Percentiles rank a stretch among this genome's conserved stretches.
Conservation (phyloP, 2,329 filamentous ascomycete genomes). For the Chrysosporium keratinophilum region DNA sequence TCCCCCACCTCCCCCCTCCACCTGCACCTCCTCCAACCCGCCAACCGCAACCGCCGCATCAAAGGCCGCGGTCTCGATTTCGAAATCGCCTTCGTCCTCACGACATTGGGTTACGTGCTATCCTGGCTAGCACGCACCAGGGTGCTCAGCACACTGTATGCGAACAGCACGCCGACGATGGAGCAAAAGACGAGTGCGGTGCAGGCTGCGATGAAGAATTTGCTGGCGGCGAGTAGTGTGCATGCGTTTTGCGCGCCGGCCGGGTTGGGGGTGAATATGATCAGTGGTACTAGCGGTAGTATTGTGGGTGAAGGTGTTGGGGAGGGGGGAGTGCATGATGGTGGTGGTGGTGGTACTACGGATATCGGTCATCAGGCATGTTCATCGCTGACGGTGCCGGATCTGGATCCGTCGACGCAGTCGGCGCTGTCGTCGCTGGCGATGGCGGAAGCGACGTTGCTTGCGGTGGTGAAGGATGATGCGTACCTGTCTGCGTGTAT, state of each 20-base stretch:
- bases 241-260: conserved; percentile 57
- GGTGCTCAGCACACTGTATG: conserved; percentile 60
- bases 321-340: no score
- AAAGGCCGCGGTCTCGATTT: conserved; percentile 66
- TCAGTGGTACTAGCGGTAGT: no score
- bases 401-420: conserved; percentile 40
- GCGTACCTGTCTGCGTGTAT: conserved; percentile 76
- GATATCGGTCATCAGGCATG: conserved; percentile 14
- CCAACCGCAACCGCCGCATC: conserved; percentile 44
- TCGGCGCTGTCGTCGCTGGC: conserved; percentile 47
- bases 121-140: conserved; percentile 60
- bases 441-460: conserved; percentile 76
- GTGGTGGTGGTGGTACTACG: conserved; percentile 2
- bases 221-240: conserved; percentile 68
- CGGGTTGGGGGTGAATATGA: background rate
- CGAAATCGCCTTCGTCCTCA: conserved; percentile 70
- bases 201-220: conserved; percentile 61
- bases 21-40: conserved; percentile 8
- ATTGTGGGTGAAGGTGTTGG: no score
- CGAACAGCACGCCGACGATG: conserved; percentile 50
- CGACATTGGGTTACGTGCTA: conserved; percentile 65
- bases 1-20: conserved; percentile 27
- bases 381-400: conserved; percentile 22
- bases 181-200: conserved; percentile 62
- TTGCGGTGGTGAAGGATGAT: conserved; percentile 88